Evolutionary conservation across 345 rosid species (phyloP).

Genomic region (Brassica nigra): DNA sequence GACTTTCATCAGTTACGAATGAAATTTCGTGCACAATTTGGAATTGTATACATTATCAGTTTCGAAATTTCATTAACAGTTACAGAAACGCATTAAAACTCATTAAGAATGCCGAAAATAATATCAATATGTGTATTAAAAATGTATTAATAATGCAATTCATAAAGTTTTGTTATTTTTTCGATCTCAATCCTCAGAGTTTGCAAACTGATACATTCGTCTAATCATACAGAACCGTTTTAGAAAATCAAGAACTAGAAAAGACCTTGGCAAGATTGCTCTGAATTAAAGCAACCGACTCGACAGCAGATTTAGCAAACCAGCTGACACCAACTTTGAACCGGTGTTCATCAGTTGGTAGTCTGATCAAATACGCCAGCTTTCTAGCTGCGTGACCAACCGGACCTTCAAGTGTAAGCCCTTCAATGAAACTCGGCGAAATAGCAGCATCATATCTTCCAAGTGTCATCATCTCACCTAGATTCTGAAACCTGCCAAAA

Average conservation of each 20-base stretch:
- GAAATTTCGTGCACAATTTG: not conserved
- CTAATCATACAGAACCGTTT: conserved; percentile 1
- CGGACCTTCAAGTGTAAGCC: conserved; percentile 86
- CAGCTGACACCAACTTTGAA: conserved; percentile 89
- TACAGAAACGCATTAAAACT: not conserved
- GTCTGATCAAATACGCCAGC: conserved; percentile 75
- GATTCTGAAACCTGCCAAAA: conserved; percentile 72
- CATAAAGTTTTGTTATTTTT: not conserved
- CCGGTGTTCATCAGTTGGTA: conserved; percentile 93
- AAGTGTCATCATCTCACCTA: conserved; percentile 96
- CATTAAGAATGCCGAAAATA: not conserved
- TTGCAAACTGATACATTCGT: conserved; percentile 5
- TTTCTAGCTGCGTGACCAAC: conserved; percentile 90
- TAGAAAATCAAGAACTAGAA: conserved; percentile 45
- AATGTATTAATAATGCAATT: not conserved
- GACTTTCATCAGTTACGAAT: not conserved
- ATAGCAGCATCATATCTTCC: conserved; percentile 87
- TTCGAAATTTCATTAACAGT: not conserved
- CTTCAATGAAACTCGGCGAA: conserved; percentile 86
- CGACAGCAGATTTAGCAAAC: conserved; percentile 77
- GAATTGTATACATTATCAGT: not conserved
- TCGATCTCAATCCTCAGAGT: not conserved
- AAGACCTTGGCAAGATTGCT: conserved; percentile 65
- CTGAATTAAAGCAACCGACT: conserved; percentile 74
- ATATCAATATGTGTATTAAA: too few species aligned